phyloP scores from a whole-genome alignment of 805 yeast genomes.

The Cyberlindnera samutprakarnensis region DNA sequence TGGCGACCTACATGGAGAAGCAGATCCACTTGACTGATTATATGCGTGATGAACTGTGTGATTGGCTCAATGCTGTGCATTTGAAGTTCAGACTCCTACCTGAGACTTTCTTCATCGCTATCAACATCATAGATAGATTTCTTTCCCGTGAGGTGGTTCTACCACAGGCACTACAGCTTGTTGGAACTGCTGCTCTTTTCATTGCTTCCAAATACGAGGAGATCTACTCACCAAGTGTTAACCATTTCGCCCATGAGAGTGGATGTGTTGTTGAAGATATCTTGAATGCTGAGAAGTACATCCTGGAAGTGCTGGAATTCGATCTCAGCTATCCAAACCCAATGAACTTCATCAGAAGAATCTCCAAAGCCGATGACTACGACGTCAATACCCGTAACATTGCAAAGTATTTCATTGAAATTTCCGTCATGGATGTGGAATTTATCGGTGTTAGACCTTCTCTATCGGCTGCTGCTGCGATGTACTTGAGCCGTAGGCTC shows the following conservation, averaged over 20 bases:
- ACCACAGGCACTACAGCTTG: constrained; percentile 72
- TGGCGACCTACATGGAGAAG: constrained; percentile 30
- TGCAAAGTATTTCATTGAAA: constrained; percentile 81
- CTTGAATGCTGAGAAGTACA: constrained; percentile 76
- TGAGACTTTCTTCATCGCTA: constrained; percentile 78
- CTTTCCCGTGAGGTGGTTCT: constrained; percentile 71
- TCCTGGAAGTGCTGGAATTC: constrained; percentile 65
- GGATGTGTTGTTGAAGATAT: constrained; percentile 79
- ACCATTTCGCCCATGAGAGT: constrained; percentile 79
- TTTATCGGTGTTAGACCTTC: constrained; percentile 78
- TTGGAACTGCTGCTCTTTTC: constrained; percentile 81
- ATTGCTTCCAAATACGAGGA: constrained; percentile 93
- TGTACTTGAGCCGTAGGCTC: constrained; percentile 78
- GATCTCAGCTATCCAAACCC: constrained; percentile 87
- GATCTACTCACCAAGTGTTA: constrained; percentile 81
- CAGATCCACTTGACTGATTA: constrained; percentile 35
- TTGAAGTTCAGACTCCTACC: constrained; percentile 76
- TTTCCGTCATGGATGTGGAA: constrained; percentile 69
- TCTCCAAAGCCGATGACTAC: constrained; percentile 90
- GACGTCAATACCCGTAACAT: constrained; percentile 85
- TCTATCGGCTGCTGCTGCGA: constrained; percentile 80
- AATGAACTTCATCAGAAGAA: constrained; percentile 84
- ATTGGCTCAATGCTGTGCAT: constrained; percentile 91
- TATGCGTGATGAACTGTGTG: constrained; percentile 82
- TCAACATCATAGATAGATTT: constrained; percentile 83